Evolutionary conservation across 805 yeast species (phyloP), one percentile per base, ranked within the genome.

Genomic region (Aciculoconidium aculeatum): DNA sequence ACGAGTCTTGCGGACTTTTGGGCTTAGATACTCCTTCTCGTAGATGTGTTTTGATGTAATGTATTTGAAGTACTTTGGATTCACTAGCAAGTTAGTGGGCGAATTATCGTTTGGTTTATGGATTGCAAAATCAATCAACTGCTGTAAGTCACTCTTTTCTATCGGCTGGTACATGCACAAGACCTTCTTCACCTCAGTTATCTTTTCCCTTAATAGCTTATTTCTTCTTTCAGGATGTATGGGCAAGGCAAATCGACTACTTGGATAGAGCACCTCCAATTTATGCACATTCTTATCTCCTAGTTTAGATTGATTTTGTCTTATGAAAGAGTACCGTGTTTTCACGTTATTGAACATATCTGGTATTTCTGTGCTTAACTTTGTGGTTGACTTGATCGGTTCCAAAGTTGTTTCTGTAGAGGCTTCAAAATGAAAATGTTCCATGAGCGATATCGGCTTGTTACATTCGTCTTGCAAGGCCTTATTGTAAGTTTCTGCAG

Each of bases 191-290:
- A 53, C 36, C 9, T 45, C 28, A 7, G 41, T 47, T 7, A 63
- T 36, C 20, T 51, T 47, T 13, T 33, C 32, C 14, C 41, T 41
- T 14, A 61, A 40, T n/a, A 45, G 33, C 18, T 41, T 36, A 31
- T 61, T 58, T 21, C 60, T 32, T 13, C 39, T 39, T 3, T 44
- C 40, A 8, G 52, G 47, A 30, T 58, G 53, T 3, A 48, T 30
- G 1, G 69, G 67, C 5, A 40, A 31, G 1, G 61, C 67, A 25
- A 39, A 47, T 17, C 53, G 37, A 21, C 47, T 49, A 3, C 61
- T 45, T 15, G 54, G 51, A 28, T 54, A 60, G 3, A 49, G 19
- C 4, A 51, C 60, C 25, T 60, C 67, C 10, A 63, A 38, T 4
- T 53, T 48, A 4, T 36, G 47, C 1, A 60, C 31, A 28, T 60